Conservation (phyloP, 352 stramenopile genomes). For the Phytophthora ohioensis region DNA sequence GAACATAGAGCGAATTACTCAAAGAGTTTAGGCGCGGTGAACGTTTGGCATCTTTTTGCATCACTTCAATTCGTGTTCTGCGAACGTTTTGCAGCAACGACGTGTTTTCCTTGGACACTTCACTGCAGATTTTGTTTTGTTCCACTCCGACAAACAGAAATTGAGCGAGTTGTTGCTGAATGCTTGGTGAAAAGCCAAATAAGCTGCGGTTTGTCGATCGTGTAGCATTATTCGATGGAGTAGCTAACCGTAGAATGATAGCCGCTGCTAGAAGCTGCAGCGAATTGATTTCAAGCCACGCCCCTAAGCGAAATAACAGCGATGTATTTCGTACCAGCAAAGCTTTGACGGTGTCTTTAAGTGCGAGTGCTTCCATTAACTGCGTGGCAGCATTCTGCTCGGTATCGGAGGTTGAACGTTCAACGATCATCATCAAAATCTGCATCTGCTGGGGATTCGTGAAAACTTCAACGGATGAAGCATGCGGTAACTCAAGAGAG, state of each 20-base stretch:
- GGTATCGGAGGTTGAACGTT: slow-evolving; percentile 26
- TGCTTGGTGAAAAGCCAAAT: slow-evolving; percentile 35
- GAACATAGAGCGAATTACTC: neutral
- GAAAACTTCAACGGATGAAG: slow-evolving; percentile 37
- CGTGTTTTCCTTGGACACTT: neutral
- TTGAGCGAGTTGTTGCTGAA: slow-evolving; percentile 46
- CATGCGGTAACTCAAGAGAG: slow-evolving; percentile 34
- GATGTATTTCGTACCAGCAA: slow-evolving; percentile 16
- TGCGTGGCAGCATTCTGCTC: slow-evolving; percentile 37
- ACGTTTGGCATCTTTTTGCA: slow-evolving; percentile 2
- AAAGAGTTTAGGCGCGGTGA: neutral
- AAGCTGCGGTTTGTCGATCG: neutral
- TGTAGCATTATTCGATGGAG: neutral
- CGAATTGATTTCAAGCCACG: slow-evolving; percentile 20
- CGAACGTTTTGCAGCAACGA: neutral
- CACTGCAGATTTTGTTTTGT: neutral
- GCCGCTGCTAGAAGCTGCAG: slow-evolving; percentile 20
- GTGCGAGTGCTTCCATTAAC: slow-evolving; percentile 36
- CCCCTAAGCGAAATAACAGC: slow-evolving; percentile 25
- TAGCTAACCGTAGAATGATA: slow-evolving; percentile 20
- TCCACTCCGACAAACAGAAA: slow-evolving; percentile 35
- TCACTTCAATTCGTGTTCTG: slow-evolving; percentile 1
- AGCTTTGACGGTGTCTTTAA: slow-evolving; percentile 23
- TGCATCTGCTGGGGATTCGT: slow-evolving; percentile 23
- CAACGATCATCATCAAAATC: slow-evolving; percentile 41